phyloP scores from a whole-genome alignment of 768 basidiomycete genomes.

The Auriscalpium microsporum region DNA sequence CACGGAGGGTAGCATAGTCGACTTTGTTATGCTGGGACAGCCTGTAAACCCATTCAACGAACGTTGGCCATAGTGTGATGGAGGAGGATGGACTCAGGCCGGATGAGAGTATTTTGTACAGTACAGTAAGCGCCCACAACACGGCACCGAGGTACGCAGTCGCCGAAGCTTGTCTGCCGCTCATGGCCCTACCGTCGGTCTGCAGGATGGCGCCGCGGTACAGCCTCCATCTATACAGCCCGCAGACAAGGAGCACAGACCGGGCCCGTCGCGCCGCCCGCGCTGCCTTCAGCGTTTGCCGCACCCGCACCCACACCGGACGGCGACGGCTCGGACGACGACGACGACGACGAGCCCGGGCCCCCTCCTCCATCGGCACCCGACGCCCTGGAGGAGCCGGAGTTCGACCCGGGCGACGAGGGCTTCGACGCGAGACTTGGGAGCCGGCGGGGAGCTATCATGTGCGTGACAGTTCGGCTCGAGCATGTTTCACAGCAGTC shows the following conservation, averaged over 20 bases:
- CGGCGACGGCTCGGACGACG: neutral
- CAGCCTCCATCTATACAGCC: too few relatives aligned
- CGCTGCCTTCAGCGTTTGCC: neutral
- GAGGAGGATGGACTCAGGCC: too few relatives aligned
- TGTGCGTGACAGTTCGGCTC: slow-evolving; percentile 32
- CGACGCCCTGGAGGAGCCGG: slow-evolving; percentile 20
- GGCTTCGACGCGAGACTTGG: slow-evolving; percentile 55
- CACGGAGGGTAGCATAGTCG: too few relatives aligned
- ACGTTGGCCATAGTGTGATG: too few relatives aligned
- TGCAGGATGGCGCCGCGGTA: neutral
- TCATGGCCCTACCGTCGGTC: slow-evolving; percentile 1
- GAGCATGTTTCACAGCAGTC: too few relatives aligned
- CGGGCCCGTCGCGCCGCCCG: slow-evolving; percentile 19
- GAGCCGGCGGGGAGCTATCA: slow-evolving; percentile 92
- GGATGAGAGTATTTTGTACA: too few relatives aligned
- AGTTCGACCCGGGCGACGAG: slow-evolving; percentile 32
- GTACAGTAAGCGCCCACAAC: too few relatives aligned
- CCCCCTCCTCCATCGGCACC: slow-evolving; percentile 6
- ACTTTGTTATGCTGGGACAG: too few relatives aligned
- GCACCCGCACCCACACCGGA: neutral
- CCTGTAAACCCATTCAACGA: too few relatives aligned
- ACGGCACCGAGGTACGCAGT: slow-evolving; percentile 12
- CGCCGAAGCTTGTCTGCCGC: neutral
- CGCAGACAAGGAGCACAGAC: slow-evolving; percentile 19
- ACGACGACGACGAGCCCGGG: neutral